Conservation (phyloP, 139 green algal species). For the Haematococcus sp. region DNA sequence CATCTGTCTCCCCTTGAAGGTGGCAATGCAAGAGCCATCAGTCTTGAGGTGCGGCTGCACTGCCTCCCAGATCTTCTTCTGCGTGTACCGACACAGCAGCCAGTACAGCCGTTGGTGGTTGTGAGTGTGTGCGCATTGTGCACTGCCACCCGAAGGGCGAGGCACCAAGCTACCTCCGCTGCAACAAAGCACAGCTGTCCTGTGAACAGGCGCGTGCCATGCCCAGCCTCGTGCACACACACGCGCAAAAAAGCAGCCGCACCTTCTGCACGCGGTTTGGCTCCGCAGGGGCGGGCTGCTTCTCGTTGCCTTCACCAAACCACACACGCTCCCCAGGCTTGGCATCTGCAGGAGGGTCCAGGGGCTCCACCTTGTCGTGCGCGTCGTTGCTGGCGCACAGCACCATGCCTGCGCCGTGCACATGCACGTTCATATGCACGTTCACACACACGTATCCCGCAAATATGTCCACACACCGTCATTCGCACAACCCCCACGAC, state of each 20-base stretch:
- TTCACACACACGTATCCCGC: too few relatives aligned
- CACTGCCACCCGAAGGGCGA: too few relatives aligned
- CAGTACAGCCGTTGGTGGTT: neutral
- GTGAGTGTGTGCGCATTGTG: too few relatives aligned
- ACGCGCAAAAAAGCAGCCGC: too few relatives aligned
- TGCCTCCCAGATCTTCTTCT: constrained; percentile 81
- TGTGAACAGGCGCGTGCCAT: too few relatives aligned
- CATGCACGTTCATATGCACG: too few relatives aligned
- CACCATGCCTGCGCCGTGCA: constrained; percentile 30
- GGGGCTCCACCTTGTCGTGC: constrained; percentile 80
- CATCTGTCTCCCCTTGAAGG: constrained; percentile 53
- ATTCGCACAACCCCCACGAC: too few relatives aligned
- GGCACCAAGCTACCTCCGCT: too few relatives aligned
- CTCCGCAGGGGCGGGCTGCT: neutral
- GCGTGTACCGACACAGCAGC: constrained; percentile 43
- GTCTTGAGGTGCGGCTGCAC: constrained; percentile 67
- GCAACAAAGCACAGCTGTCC: too few relatives aligned
- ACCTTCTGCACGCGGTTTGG: constrained; percentile 13
- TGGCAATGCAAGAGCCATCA: constrained; percentile 29
- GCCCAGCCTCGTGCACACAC: neutral
- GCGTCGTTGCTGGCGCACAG: constrained; percentile 84
- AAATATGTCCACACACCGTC: too few relatives aligned
- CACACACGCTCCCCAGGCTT: constrained; percentile 74
- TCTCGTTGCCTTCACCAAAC: constrained; percentile 16
- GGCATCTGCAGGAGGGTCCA: constrained; percentile 74